Base-by-base conservation (phyloP, 1,284 basidiomycete species). In the Cutaneotrichosporon dermatis region DNA sequence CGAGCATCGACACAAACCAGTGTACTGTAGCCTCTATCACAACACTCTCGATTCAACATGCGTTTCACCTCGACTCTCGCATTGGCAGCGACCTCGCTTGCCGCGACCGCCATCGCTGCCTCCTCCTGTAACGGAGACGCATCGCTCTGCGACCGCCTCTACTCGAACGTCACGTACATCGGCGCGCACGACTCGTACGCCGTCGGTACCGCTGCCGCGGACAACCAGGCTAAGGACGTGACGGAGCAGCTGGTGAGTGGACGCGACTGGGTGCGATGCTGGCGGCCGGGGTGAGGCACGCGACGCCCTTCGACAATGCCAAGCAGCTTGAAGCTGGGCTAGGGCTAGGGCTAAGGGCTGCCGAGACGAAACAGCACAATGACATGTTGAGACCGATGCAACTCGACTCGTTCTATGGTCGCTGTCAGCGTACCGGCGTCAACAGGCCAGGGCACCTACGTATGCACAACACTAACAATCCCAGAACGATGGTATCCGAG, bases 161-260 rank as follows among this genome's bases (percentile, higher is more conserved):
- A 87, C 73, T 88, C 88, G 43, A 88, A 88, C 67, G 82, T 94
- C 16, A 86, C 90, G 3, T 92, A 87, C 65, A 85, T 95, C 50
- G 92, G 92, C 39, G 82, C 91, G 6, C 92, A 95, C 75, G 84
- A 95, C 76, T 89, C 87, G 12, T 95, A 93, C 72, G 89, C 89
- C 10, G 86, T 93, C 3, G 77, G 77, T 10, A 61, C 51, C 49
- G 59, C 56, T 12, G 41, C 75, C 6, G 69, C 70, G 37, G 69
- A 74, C 54, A 76, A 79, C 63, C 77, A 79, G 66, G 60, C 69
- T 54, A 73, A 74, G 64, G 66, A 72, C 57, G 69, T 77, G 4
- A 72, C 72, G 6, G 58, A 54, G 36, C 76, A 77, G 60, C 68
- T 79, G 53, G 74, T 75, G 59, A 65, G 75, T 73, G 25, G 25